These are phyloP conservation scores for Chalaropsis ovoidea DNA, from an alignment of 2,329 filamentous ascomycete genomes.

Conservation along the genomic window DNA sequence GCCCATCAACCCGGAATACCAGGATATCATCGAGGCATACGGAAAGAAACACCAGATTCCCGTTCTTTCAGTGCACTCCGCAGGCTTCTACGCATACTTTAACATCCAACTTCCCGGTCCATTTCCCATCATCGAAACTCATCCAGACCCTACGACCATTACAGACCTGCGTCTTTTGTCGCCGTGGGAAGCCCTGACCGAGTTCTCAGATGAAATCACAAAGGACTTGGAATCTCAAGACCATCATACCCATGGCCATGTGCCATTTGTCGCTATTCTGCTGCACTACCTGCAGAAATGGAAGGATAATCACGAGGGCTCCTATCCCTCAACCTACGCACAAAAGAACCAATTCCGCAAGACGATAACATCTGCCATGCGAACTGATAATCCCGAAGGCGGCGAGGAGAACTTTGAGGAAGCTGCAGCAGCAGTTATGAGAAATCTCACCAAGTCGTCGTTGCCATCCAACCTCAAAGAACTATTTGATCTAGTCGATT, in stretches of 20 bases:
- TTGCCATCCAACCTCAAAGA: conserved; percentile 61
- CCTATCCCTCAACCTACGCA: conserved; percentile 61
- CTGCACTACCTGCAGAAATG: conserved; percentile 74
- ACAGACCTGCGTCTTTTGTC: conserved; percentile 73
- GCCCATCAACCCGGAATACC: conserved; percentile 38
- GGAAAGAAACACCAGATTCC: conserved; percentile 53
- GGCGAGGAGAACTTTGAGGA: conserved; percentile 97
- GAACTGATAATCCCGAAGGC: conserved; percentile 66
- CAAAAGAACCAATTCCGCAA: conserved; percentile 79
- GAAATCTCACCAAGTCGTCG: conserved; percentile 62
- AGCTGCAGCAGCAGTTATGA: conserved; percentile 75
- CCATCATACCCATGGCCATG: conserved; percentile 77
- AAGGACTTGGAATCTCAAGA: conserved; percentile 57
- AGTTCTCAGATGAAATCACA: conserved; percentile 58
- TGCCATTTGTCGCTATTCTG: conserved; percentile 77
- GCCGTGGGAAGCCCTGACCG: conserved; percentile 73
- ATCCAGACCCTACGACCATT: conserved; percentile 76
- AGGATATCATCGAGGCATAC: conserved; percentile 41
- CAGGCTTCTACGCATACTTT: conserved; percentile 86
- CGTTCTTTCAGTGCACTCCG: conserved; percentile 72
- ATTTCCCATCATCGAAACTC: conserved; percentile 90
- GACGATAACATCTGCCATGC: conserved; percentile 54
- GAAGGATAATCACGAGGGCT: conserved; percentile 60
- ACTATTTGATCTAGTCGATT: conserved; percentile 47
- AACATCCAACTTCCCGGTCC: conserved; percentile 65